Evolutionary conservation across 2,329 filamentous ascomycete species (phyloP), one percentile per base, ranked within the genome.

Genomic region (Trichoderma koningii): DNA sequence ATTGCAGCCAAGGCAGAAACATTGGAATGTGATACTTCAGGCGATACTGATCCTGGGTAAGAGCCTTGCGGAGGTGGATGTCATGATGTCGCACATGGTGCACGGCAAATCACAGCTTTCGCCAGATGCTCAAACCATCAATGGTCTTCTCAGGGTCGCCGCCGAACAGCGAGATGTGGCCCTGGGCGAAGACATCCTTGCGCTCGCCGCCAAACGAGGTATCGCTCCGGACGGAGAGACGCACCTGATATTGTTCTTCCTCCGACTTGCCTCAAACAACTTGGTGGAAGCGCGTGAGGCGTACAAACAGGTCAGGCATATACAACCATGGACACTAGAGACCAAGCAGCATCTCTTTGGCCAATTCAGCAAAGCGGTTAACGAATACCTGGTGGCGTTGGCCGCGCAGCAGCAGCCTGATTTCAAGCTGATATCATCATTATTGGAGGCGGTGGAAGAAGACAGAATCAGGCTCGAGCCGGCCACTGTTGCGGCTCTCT

Each of bases 11-110:
- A 73, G 72, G 48, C 87, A 89, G 68, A 76, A 81, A 38, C 83
- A 83, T 23, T 92, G 90, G 87, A 89, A 95, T 72, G 82, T 88
- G 14, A 80, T 92, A 14, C 84, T 95, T 50, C 85, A 91, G 87
- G 89, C 91, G 34, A 87, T 90, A 14, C 83, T 89, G 7, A 85
- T 87, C 10, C 76, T 84, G 63, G 90, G 88, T 21, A 90, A 89
- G 72, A 86, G 87, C 1, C 85, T 90, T 1, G 86, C 71, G 15
- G 73, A 76, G 48, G 73, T 78, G 12, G 70, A 74, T 48, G 69
- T 66, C 21, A 92, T 74, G 87, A 92, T 73, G 82, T 93, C 66
- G 83, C 85, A 87, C 69, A 92, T 93, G 86, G 85, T 95, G 66
- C 80, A 85, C 50, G 81, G 88, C 21, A 75, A 82, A 64, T 73